phyloP scores from a whole-genome alignment of 768 basidiomycete species.

The Mycena albidolilacea region DNA sequence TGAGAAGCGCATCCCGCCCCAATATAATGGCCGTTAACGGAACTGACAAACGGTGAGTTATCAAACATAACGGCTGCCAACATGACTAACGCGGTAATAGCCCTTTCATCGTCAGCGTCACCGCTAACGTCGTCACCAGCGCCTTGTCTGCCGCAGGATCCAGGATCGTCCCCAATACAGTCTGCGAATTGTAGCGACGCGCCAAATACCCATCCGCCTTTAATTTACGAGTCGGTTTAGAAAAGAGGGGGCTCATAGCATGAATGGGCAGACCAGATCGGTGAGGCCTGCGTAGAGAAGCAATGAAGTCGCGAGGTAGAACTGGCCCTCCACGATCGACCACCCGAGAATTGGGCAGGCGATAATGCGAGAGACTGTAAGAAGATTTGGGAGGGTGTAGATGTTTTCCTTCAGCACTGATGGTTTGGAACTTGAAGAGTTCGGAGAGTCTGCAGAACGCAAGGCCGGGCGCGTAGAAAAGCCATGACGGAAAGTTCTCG shows the following conservation, averaged over 20 bases:
- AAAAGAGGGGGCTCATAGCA: slow-evolving; percentile 25
- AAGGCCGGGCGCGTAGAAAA: slow-evolving; percentile 34
- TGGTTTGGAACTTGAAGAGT: slow-evolving; percentile 47
- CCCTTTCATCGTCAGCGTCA: slow-evolving; percentile 87
- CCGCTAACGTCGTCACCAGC: slow-evolving; percentile 93
- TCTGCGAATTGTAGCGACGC: slow-evolving; percentile 85
- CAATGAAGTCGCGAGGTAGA: slow-evolving; percentile 83
- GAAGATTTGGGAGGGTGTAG: slow-evolving; percentile 93
- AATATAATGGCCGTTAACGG: slow-evolving; percentile 90
- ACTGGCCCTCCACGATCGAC: slow-evolving; percentile 87
- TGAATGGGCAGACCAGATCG: slow-evolving; percentile 78
- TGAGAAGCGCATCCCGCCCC: slow-evolving; percentile 89
- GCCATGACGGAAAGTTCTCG: slow-evolving; percentile 14
- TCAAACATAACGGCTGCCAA: not conserved
- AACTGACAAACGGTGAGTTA: slow-evolving; percentile 60
- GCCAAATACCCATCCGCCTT: slow-evolving; percentile 96
- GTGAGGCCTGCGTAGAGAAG: slow-evolving; percentile 94
- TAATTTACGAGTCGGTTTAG: slow-evolving; percentile 12
- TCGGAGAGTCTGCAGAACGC: slow-evolving; percentile 38
- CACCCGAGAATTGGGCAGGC: slow-evolving; percentile 95
- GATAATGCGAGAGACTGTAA: slow-evolving; percentile 89
- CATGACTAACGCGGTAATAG: slow-evolving; percentile 81
- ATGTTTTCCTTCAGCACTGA: slow-evolving; percentile 83
- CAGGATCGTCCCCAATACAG: slow-evolving; percentile 95
- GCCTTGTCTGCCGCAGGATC: slow-evolving; percentile 98